Percentiles rank a stretch among this genome's conserved stretches.
Evolutionary conservation across 768 basidiomycete genomes (phyloP).

Genomic region (Cantharellus anzutake): DNA sequence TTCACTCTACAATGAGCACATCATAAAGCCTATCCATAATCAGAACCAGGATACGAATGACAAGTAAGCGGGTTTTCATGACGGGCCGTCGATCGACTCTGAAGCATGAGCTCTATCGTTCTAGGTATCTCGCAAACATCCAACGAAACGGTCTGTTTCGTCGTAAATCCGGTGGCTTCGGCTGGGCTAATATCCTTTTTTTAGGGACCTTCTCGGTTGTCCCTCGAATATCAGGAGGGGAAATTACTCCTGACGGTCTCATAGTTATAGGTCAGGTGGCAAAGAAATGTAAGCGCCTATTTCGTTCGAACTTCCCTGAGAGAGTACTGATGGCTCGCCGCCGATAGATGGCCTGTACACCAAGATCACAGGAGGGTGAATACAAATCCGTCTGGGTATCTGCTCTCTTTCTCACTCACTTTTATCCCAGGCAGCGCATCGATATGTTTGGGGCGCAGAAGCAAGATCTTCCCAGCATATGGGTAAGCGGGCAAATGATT

Average conservation of each 20-base stretch:
- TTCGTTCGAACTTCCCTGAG: constrained; percentile 5
- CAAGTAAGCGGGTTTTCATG: constrained; percentile 11
- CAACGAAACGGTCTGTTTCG: background rate
- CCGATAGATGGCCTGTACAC: background rate
- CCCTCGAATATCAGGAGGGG: constrained; percentile 52
- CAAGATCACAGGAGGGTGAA: background rate
- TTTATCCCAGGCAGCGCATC: constrained; percentile 32
- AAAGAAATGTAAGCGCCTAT: constrained; percentile 30
- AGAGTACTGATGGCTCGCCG: background rate
- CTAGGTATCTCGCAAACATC: background rate
- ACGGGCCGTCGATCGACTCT: background rate
- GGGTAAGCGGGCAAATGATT: constrained; percentile 20
- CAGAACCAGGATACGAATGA: constrained; percentile 60
- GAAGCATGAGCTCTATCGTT: background rate
- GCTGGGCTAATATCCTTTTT: background rate
- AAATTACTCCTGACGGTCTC: constrained; percentile 47
- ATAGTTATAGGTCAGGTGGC: constrained; percentile 45
- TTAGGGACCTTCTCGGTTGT: constrained; percentile 48
- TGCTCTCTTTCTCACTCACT: constrained; percentile 3
- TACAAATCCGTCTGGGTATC: background rate
- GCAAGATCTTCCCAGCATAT: constrained; percentile 47
- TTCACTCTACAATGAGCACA: constrained; percentile 39
- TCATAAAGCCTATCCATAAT: constrained; percentile 43
- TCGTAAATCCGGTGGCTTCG: background rate
- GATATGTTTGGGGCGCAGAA: constrained; percentile 56